phyloP scores from a whole-genome alignment of 495 filamentous ascomycete species.

The Durotheca rogersii region DNA sequence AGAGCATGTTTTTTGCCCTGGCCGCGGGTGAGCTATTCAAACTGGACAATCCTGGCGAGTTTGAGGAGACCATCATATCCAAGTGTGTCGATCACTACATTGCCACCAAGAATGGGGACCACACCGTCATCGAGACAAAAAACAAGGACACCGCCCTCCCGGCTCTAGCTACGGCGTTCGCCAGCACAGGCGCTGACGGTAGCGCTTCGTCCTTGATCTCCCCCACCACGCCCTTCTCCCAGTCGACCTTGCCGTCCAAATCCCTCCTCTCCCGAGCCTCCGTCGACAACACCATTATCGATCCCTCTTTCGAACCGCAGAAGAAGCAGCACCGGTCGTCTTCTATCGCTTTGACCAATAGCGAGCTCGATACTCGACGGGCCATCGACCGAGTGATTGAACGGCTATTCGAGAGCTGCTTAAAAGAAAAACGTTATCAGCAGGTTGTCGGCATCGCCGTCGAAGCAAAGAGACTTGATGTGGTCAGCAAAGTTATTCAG shows the following conservation, averaged over 20 bases:
- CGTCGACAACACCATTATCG: constrained; percentile 61
- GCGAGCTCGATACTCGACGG: constrained; percentile 54
- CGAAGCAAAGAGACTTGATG: constrained; percentile 88
- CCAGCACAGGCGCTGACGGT: constrained; percentile 58
- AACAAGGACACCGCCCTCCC: constrained; percentile 56
- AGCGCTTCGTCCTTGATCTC: constrained; percentile 74
- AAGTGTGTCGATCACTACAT: constrained; percentile 99
- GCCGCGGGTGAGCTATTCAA: constrained; percentile 94
- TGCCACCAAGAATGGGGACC: constrained; percentile 70
- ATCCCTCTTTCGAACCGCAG: constrained; percentile 57
- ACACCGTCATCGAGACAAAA: constrained; percentile 51
- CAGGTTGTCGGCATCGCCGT: constrained; percentile 99
- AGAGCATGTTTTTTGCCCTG: constrained; percentile 97
- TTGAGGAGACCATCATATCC: constrained; percentile 97
- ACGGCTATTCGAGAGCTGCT: constrained; percentile 87
- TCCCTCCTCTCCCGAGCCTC: constrained; percentile 75
- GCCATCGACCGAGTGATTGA: constrained; percentile 81
- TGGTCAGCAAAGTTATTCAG: constrained; percentile 84
- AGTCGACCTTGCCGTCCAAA: constrained; percentile 85
- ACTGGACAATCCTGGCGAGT: constrained; percentile 88
- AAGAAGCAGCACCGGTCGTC: constrained; percentile 55
- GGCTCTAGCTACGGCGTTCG: constrained; percentile 73
- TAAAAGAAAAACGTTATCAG: constrained; percentile 80
- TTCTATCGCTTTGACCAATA: constrained; percentile 47
- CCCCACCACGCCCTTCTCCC: constrained; percentile 90